Evolutionary conservation across 192 early-diverging fungal genomes (phyloP).

Genomic region (Gamsiella multidivaricata): DNA sequence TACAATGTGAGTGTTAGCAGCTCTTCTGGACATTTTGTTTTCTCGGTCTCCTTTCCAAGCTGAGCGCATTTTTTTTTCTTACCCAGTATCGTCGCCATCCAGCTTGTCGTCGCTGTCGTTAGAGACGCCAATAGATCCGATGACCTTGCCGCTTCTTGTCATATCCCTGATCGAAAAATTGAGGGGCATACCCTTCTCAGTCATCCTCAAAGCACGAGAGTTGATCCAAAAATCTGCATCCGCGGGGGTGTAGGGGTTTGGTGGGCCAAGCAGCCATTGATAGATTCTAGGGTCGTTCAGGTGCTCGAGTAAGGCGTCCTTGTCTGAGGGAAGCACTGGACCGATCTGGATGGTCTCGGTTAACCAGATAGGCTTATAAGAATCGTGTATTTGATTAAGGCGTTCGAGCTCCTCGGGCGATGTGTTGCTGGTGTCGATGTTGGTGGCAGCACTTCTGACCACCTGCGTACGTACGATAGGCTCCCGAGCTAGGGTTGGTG

Average conservation of each 20-base stretch:
- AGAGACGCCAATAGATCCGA: constrained; percentile 15
- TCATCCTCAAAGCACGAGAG: constrained; percentile 12
- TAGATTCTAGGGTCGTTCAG: constrained; percentile 32
- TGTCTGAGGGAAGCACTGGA: constrained; percentile 24
- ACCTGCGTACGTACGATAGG: too few relatives aligned
- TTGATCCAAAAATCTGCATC: constrained; percentile 32
- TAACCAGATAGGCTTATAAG: constrained; percentile 21
- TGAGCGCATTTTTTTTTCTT: not conserved
- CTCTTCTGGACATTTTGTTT: not conserved
- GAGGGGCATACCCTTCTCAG: constrained; percentile 20
- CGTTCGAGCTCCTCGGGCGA: constrained; percentile 11
- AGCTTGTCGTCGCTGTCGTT: constrained; percentile 31
- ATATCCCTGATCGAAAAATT: constrained; percentile 26
- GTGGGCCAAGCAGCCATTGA: constrained; percentile 18
- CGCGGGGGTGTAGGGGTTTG: constrained; percentile 28
- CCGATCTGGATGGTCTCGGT: constrained; percentile 34
- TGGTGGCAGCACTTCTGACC: too few relatives aligned
- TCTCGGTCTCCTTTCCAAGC: not conserved
- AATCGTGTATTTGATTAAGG: constrained; percentile 10
- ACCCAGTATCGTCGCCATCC: constrained; percentile 40
- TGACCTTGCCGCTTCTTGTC: constrained; percentile 18
- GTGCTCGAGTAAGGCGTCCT: constrained; percentile 12
- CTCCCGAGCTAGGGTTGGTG: not conserved
- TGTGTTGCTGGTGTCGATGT: too few relatives aligned
- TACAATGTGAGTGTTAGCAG: not conserved